Evolutionary conservation across 768 basidiomycete species (phyloP), one percentile per base, ranked within the genome.

Genomic region (Kwoniella dendrophila): DNA sequence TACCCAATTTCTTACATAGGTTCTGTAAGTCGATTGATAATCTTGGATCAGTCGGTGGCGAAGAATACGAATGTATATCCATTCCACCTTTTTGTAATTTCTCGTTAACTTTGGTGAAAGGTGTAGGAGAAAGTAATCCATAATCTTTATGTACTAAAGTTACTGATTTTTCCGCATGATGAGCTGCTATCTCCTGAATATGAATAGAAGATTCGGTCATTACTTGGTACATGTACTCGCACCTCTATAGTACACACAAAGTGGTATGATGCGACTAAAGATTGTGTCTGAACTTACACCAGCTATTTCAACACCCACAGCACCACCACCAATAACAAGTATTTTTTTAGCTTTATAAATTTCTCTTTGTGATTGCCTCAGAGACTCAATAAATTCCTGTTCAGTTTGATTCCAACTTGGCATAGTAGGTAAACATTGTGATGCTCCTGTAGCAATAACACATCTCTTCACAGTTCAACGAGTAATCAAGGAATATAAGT

Each of bases 241-340:
- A n/a, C n/a, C n/a, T n/a, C n/a, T n/a, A n/a, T n/a, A n/a, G n/a
- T n/a, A n/a, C n/a, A n/a, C n/a, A n/a, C n/a, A n/a, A n/a, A n/a
- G n/a, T n/a, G n/a, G n/a, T n/a, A n/a, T n/a, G n/a, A n/a, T n/a
- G n/a, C n/a, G n/a, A 8, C 2, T 16, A 12, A 36, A 14, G 20
- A 24, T 20, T 18, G 38, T 16, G 10, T 18, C n/a, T n/a, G 14
- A 2, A 66, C 72, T 66, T 38, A 73, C 72, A 29, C 77, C 77
- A 2, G 75, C 70, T 30, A 72, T 56, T 58, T 78, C 77, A 27
- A 89, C 85, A 2, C 88, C 88, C 8, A 89, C 82, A 0, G 88
- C 86, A 0, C 89, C 88, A 11, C 87, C 88, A 1, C 89, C 88
- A 2, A 89, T 83, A 14, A 89, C 82, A 6, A 89, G 82, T 3